Evolutionary conservation across 2,329 filamentous ascomycete genomes (phyloP).

Genomic region (Sporothrix pallida): DNA sequence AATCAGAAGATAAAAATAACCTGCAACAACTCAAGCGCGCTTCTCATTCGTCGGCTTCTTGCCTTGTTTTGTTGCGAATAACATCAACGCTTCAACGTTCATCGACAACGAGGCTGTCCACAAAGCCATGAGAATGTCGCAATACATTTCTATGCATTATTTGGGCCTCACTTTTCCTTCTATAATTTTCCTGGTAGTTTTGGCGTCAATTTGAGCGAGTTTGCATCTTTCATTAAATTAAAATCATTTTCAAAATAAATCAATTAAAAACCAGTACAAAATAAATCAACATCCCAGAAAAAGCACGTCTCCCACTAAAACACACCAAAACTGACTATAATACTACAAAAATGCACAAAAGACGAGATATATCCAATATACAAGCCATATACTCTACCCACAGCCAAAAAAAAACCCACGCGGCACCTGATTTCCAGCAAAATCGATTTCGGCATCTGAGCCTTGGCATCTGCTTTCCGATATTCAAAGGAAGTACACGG

Average conservation of each 20-base stretch:
- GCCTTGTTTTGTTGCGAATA: not conserved
- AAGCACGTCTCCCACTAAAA: not conserved
- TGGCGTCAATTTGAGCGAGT: not conserved
- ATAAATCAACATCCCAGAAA: not conserved
- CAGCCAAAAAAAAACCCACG: too few species aligned
- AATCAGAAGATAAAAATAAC: slow-evolving; percentile 28
- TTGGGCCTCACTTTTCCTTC: not conserved
- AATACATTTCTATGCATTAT: not conserved
- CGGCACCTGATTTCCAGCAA: too few species aligned
- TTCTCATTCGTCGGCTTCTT: slow-evolving; percentile 1
- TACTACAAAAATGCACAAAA: not conserved
- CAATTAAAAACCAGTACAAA: not conserved
- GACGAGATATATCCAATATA: too few species aligned
- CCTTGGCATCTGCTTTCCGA: too few species aligned
- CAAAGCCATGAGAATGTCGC: too few species aligned
- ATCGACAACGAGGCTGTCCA: not conserved
- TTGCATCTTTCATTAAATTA: not conserved
- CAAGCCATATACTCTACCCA: too few species aligned
- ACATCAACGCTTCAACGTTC: slow-evolving; percentile 6
- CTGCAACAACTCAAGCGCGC: slow-evolving; percentile 6
- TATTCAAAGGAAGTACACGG: too few species aligned
- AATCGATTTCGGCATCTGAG: too few species aligned
- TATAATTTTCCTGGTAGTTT: not conserved
- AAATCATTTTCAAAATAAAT: not conserved
- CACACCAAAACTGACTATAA: not conserved